These are phyloP conservation scores for Pyrenochaeta sp. DNA, from an alignment of 2,329 filamentous ascomycete species.

Conservation along the genomic window DNA sequence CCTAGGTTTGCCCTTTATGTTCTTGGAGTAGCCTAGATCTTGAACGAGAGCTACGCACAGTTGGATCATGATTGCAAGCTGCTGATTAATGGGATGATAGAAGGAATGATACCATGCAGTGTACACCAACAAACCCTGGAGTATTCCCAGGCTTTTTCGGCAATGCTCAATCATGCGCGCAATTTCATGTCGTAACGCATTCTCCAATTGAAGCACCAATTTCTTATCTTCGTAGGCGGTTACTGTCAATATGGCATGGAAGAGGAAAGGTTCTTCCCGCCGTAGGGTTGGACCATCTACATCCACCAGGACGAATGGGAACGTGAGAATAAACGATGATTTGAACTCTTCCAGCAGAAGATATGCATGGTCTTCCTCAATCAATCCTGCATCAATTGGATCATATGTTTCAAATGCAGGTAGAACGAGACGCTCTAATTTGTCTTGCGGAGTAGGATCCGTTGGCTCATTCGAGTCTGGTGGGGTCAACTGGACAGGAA, in stretches of 20 bases:
- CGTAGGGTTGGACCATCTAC: conserved; percentile 18
- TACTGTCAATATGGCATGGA: conserved; percentile 43
- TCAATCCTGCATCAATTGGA: conserved; percentile 24
- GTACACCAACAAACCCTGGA: conserved; percentile 50
- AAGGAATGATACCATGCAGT: conserved; percentile 48
- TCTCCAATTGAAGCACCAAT: conserved; percentile 38
- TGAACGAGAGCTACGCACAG: conserved; percentile 47
- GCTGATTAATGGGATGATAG: conserved; percentile 33
- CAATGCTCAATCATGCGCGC: conserved; percentile 41
- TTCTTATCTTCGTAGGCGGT: conserved; percentile 26
- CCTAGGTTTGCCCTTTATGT: too few relatives aligned
- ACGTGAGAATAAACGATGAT: conserved; percentile 17
- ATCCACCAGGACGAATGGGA: conserved; percentile 34
- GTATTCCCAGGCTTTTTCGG: conserved; percentile 48
- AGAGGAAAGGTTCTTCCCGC: conserved; percentile 42
- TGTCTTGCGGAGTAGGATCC: too few relatives aligned
- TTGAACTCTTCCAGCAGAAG: conserved; percentile 23
- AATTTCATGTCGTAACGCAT: conserved; percentile 36
- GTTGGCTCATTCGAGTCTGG: too few relatives aligned
- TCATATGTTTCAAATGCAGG: conserved; percentile 17
- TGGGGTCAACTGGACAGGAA: too few relatives aligned
- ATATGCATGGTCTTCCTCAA: conserved; percentile 15
- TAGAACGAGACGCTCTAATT: too few relatives aligned
- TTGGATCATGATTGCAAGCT: conserved; percentile 44
- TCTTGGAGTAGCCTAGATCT: conserved; percentile 36